These are phyloP conservation scores for Lentinula sp. DNA, from an alignment of 768 basidiomycete species.

Conservation along the genomic window DNA sequence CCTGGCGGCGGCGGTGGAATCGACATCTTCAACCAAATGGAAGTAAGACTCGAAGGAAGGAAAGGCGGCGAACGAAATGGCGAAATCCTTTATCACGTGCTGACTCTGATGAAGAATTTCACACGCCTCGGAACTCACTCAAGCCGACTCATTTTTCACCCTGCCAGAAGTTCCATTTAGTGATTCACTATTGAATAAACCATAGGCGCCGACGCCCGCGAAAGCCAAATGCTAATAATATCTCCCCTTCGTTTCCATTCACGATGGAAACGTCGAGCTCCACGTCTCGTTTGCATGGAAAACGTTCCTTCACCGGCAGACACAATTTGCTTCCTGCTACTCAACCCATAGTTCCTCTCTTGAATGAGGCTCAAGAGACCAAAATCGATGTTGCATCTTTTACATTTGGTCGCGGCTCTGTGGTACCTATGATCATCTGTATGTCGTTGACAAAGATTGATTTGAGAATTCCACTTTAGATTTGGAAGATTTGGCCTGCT, in stretches of 20 bases:
- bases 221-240: neutral
- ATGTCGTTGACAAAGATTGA: neutral
- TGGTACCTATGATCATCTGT: neutral
- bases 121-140: neutral
- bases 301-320: slow-evolving; percentile 3
- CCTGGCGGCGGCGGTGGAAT: slow-evolving; percentile 43
- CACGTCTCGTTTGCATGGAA: neutral
- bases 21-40: slow-evolving; percentile 31
- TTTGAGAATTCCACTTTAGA: neutral
- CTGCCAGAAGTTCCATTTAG: neutral
- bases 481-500: slow-evolving; percentile 9
- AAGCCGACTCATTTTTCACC: too few species aligned
- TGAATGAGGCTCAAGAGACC: neutral
- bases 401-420: slow-evolving; percentile 9
- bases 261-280: neutral
- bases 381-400: neutral
- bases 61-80: neutral
- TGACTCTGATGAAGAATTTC: neutral
- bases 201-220: neutral
- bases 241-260: neutral
- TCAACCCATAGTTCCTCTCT: neutral
- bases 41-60: neutral
- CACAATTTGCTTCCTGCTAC: slow-evolving; percentile 2
- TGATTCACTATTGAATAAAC: neutral
- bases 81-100: neutral